Evolutionary conservation across 768 basidiomycete species (phyloP), one percentile per base, ranked within the genome.

Genomic region (Kondoa malvinella): DNA sequence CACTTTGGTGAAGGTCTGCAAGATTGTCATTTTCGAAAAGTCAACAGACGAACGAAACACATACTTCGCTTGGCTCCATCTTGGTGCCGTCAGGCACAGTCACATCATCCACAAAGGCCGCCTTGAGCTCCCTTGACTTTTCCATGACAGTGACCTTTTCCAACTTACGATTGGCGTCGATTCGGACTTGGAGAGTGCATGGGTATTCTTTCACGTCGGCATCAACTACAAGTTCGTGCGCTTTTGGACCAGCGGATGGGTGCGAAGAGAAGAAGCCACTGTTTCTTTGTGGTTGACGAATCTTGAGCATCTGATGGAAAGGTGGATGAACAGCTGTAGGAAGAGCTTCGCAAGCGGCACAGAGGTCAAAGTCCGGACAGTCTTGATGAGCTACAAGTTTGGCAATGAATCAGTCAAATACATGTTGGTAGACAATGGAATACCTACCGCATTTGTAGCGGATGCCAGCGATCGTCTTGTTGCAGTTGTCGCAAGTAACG

Each of bases 281-380:
- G 8, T 60, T 14, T 26, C 15, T 4, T 4, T 4, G 8, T 60
- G 14, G 58, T 60, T 31, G 3, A 8, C 30, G 16, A 32, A 73
- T 74, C 72, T 78, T 78, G 66, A 78, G 72, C 73, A 78, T 74
- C 1, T 74, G 74, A 67, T 78, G 77, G 30, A 72, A 65, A 2
- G 56, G 65, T 3, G 76, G 75, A 67, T 78, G 77, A 1, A 69
- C 66, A 1, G 71, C 67, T 32, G 71, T 69, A 4, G 76, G 75
- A 1, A 70, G 27, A 1, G 74, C 68, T 67, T 78, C 77, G 73
- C 76, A 78, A 27, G 70, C 68, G 40, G 75, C 75, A 68, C 77
- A 78, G 1, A 77, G 73, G 67, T 78, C 78, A 65, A 74, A 77
- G 68, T 78, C 77, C 21, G 75, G 73, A 69, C 78, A 78, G 40